Percentiles rank a stretch among this genome's conserved stretches.
phyloP scores from a whole-genome alignment of 257 asterid species.

The Jaltomata sinuosa region DNA sequence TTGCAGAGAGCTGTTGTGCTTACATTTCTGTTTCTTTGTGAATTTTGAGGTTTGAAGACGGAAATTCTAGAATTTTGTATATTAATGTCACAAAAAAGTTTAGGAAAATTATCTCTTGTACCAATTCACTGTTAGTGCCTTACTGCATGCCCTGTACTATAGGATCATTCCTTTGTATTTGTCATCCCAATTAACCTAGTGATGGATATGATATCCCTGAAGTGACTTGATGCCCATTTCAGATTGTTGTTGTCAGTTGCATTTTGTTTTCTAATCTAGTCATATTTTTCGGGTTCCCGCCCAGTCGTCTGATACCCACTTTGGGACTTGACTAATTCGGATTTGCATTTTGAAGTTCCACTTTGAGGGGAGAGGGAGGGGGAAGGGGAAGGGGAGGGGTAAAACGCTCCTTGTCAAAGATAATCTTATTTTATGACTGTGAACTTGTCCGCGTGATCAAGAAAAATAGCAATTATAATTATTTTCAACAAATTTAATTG shows the following conservation, averaged over 20 bases:
- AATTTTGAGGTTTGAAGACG: not conserved
- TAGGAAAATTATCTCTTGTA: not conserved
- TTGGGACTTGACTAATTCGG: not conserved
- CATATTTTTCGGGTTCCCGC: not conserved
- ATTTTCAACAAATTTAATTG: too few relatives aligned
- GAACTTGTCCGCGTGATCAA: too few relatives aligned
- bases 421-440: too few relatives aligned
- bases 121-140: too few relatives aligned
- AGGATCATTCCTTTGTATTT: not conserved
- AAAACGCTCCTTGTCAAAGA: too few relatives aligned
- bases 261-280: not conserved
- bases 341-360: too few relatives aligned
- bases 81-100: not conserved
- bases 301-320: not conserved
- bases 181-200: not conserved
- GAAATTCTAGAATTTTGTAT: not conserved
- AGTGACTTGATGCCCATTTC: not conserved
- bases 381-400: too few relatives aligned
- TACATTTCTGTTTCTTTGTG: not conserved
- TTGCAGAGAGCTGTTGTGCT: not conserved
- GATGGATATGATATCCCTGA: not conserved
- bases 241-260: not conserved
- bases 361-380: too few relatives aligned
- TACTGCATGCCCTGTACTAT: not conserved
- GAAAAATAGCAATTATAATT: too few relatives aligned